Base-by-base conservation (phyloP, 2,329 filamentous ascomycete species). In the Penicillium nordicum region DNA sequence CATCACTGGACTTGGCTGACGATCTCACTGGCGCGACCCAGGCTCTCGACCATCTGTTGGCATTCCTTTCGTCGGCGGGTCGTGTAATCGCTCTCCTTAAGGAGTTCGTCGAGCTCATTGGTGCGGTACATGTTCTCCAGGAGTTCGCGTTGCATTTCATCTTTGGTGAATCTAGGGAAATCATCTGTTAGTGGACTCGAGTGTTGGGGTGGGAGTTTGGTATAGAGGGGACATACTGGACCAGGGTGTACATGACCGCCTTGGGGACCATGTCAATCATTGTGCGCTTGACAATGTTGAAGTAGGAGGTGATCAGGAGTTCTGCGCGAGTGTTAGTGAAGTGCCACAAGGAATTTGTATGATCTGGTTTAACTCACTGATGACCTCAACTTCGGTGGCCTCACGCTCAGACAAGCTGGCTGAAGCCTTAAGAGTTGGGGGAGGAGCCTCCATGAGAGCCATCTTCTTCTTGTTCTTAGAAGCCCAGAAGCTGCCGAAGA, bases 391-490 rank as follows among this genome's bases (percentile, higher is more conserved):
- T 75, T 99, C 94, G 62, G 96, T 90, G 57, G 87, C 88, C 75
- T 99, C 94, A 59, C 94, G 91, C 78, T 99, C 94, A 5, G 90
- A 96, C 38, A 99, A 81, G 27, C 88, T 96, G 41, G 94, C 93
- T 3, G 91, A 96, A 34, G 94, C 94, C 80, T 97, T 99, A 56
- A 99, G 85, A 41, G 86, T 93, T 30, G 94, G 85, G 60, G 94
- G 94, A 38, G 94, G 94, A 14, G 94, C 82, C 74, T 99, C 94
- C 94, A 99, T 99, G 46, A 93, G 92, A n/a, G 94, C 94, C 79
- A 96, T 95, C 87, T 97, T 97, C 88, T 99, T 99, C 87, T 97
- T 99, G 80, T 97, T 99, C 85, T 97, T 99, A 71, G 90, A 92
- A 11, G 94, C 91, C 72, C 97, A 99, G 84, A 99, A 99, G 70